These are phyloP conservation scores for Chlorella variabilis DNA, from an alignment of 163 green algal genomes.

Conservation along the genomic window DNA sequence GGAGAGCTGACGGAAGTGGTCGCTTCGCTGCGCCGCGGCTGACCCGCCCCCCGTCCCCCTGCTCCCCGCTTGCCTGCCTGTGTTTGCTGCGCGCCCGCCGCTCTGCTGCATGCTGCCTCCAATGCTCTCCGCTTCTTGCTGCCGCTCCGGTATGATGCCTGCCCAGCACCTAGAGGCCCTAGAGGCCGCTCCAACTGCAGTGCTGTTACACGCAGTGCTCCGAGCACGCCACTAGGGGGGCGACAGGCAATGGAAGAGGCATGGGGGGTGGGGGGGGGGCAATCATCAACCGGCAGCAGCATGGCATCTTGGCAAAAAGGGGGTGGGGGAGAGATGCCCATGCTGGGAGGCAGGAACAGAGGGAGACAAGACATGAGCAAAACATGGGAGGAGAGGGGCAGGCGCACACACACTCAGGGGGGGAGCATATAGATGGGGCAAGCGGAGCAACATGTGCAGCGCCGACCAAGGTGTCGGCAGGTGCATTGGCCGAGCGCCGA, in stretches of 20 bases:
- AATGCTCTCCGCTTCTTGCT: no score
- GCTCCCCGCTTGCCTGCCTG: neutral
- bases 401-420: neutral
- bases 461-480: neutral
- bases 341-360: neutral
- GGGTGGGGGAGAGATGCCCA: neutral
- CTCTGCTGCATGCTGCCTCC: no score
- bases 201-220: neutral
- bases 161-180: no score
- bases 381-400: neutral
- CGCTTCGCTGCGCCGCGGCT: slow-evolving; percentile 9
- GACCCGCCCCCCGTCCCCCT: neutral
- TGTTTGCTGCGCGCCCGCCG: no score
- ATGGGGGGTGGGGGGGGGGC: no score
- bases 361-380: neutral
- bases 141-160: no score
- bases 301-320: neutral
- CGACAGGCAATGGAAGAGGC: no score
- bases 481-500: neutral
- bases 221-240: no score
- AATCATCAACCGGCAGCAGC: neutral
- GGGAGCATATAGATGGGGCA: neutral
- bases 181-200: neutral
- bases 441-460: neutral
- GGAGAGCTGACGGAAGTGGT: slow-evolving; percentile 47